These are phyloP conservation scores for Nicotiana benthamiana DNA, from an alignment of 257 asterid species.

Conservation along the genomic window DNA sequence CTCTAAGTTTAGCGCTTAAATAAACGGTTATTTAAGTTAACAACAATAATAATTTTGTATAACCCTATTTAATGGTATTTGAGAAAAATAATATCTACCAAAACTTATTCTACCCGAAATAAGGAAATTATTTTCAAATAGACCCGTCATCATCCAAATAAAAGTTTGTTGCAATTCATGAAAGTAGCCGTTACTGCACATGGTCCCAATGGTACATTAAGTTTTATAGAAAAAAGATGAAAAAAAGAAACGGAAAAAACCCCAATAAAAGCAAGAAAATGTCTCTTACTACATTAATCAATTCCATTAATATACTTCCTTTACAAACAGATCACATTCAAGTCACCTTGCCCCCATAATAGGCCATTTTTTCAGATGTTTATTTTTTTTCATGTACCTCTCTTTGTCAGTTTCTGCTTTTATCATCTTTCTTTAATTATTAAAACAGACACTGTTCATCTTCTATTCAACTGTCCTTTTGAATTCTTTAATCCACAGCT, in stretches of 20 bases:
- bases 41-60: no score
- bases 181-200: conserved; percentile 7
- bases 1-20: no score
- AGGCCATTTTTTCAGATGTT: neutral
- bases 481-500: neutral
- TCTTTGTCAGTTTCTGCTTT: neutral
- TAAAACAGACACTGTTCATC: neutral
- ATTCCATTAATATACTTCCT: neutral
- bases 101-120: no score
- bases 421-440: neutral
- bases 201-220: neutral
- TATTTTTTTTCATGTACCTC: neutral
- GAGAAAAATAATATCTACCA: no score
- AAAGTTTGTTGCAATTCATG: neutral
- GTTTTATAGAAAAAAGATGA: neutral
- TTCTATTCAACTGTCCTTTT: neutral
- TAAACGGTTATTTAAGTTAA: no score
- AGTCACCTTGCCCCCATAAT: neutral
- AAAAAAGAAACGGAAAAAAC: neutral
- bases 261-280: neutral
- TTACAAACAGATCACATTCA: neutral
- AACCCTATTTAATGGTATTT: no score
- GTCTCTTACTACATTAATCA: neutral
- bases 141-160: no score
- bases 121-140: no score